A percentile compares a stretch with the other conserved stretches of the same genome.
These are phyloP conservation scores for Harringtonia lauricola DNA, from an alignment of 2,329 filamentous ascomycete species.

Conservation along the genomic window DNA sequence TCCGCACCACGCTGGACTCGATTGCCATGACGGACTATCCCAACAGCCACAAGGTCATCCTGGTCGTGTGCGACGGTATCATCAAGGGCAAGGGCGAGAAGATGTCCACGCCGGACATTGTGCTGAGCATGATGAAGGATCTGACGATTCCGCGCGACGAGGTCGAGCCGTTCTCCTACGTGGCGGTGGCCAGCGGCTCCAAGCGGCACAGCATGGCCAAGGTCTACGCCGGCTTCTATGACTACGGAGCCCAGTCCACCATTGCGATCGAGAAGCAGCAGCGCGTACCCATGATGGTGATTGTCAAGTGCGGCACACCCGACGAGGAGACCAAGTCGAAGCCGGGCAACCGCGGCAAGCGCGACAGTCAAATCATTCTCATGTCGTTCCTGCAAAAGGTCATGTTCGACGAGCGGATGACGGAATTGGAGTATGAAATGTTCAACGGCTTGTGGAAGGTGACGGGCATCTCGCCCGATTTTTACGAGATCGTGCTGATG, in stretches of 20 bases:
- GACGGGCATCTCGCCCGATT: conserved; percentile 95
- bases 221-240: conserved; percentile 95
- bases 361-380: conserved; percentile 96
- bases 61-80: conserved; percentile 93
- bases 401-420: conserved; percentile 99
- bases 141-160: conserved; percentile 69
- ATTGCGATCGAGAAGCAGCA: conserved; percentile 85
- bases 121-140: conserved; percentile 90
- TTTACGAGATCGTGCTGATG: conserved; percentile 97
- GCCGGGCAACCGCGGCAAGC: conserved; percentile 94
- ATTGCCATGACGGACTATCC: conserved; percentile 97
- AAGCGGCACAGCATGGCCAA: conserved; percentile 99
- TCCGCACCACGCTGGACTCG: conserved; percentile 90
- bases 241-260: conserved; percentile 73
- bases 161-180: conserved; percentile 86
- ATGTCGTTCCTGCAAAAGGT: conserved; percentile 99
- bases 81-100: conserved; percentile 92
- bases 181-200: conserved; percentile 87
- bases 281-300: conserved; percentile 91
- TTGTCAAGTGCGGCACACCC: conserved; percentile 92
- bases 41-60: conserved; percentile 95
- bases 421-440: conserved; percentile 97
- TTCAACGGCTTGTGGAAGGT: conserved; percentile 99
- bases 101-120: conserved; percentile 80
- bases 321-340: conserved; percentile 74